Percentiles rank a stretch among this genome's conserved stretches.
Conservation (phyloP, 768 basidiomycete genomes). For the Termitomyces heimii region DNA sequence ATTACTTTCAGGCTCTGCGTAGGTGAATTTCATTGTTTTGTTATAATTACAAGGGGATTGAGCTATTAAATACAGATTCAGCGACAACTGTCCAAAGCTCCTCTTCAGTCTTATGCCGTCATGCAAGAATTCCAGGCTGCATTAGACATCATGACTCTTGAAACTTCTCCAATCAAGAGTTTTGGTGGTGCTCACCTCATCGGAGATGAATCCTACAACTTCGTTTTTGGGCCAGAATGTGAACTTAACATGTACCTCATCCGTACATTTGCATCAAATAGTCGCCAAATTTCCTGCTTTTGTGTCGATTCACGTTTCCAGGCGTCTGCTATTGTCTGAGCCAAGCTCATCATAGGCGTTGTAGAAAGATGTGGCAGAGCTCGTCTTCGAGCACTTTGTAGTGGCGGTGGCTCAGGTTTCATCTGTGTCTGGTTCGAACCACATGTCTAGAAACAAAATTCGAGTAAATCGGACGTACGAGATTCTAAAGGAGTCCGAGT, state of each 20-base stretch:
- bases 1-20: not conserved
- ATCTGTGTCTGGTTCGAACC: constrained; percentile 31
- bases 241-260: constrained; percentile 40
- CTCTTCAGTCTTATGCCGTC: not conserved
- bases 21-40: not conserved
- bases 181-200: constrained; percentile 9
- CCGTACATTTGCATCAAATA: constrained; percentile 42
- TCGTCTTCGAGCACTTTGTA: constrained; percentile 26
- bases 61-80: constrained; percentile 10
- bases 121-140: not conserved
- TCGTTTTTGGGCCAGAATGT: constrained; percentile 35
- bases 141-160: not conserved
- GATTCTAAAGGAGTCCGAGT: constrained; percentile 20
- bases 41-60: constrained; percentile 9
- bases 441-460: constrained; percentile 22
- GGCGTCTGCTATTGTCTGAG: constrained; percentile 61
- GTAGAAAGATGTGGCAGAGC: constrained; percentile 19
- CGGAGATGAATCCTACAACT: constrained; percentile 36
- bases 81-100: not conserved
- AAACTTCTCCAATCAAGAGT: not conserved
- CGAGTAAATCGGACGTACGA: constrained; percentile 31
- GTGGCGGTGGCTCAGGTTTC: constrained; percentile 36
- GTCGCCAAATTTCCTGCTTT: constrained; percentile 54
- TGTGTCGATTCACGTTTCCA: constrained; percentile 61
- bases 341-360: constrained; percentile 37